phyloP scores from a whole-genome alignment of 257 asterid species.

The Gentiana macrophylla region DNA sequence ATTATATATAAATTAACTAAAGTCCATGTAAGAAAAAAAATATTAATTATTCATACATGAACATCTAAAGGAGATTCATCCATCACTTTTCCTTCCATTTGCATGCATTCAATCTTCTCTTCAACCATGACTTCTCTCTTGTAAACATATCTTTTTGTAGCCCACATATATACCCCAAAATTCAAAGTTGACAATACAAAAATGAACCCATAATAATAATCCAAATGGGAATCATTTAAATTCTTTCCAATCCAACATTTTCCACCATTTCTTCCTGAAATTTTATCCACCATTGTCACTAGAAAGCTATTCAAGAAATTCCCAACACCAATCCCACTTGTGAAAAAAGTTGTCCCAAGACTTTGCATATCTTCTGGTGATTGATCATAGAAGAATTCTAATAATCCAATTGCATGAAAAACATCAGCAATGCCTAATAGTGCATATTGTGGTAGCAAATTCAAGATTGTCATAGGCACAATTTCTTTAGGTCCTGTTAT shows the following conservation, averaged over 20 bases:
- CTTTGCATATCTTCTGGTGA: slow-evolving; percentile 87
- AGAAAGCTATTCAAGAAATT: slow-evolving; percentile 74
- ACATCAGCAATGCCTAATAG: slow-evolving; percentile 67
- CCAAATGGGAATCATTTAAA: slow-evolving; percentile 71
- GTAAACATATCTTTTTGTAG: slow-evolving; percentile 52
- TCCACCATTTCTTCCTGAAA: slow-evolving; percentile 44
- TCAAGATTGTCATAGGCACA: slow-evolving; percentile 63
- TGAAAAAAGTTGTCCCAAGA: slow-evolving; percentile 73
- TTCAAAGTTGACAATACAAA: slow-evolving; percentile 36
- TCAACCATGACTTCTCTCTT: slow-evolving; percentile 40
- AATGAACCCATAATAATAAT: slow-evolving; percentile 60
- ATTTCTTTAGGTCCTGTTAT: slow-evolving; percentile 17
- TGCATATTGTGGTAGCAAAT: slow-evolving; percentile 60
- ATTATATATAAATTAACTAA: background rate
- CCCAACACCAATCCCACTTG: slow-evolving; percentile 80
- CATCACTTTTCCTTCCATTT: slow-evolving; percentile 30
- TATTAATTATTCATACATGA: slow-evolving; percentile 19
- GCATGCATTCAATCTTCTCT: slow-evolving; percentile 24
- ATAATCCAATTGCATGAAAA: slow-evolving; percentile 62
- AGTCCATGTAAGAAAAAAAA: background rate
- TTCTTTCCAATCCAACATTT: slow-evolving; percentile 87
- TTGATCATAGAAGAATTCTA: slow-evolving; percentile 82
- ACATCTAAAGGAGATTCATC: slow-evolving; percentile 23
- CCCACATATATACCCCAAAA: slow-evolving; percentile 42
- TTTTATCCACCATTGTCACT: slow-evolving; percentile 59